phyloP scores from a whole-genome alignment of 495 filamentous ascomycete genomes.

The Xylaria grammica region DNA sequence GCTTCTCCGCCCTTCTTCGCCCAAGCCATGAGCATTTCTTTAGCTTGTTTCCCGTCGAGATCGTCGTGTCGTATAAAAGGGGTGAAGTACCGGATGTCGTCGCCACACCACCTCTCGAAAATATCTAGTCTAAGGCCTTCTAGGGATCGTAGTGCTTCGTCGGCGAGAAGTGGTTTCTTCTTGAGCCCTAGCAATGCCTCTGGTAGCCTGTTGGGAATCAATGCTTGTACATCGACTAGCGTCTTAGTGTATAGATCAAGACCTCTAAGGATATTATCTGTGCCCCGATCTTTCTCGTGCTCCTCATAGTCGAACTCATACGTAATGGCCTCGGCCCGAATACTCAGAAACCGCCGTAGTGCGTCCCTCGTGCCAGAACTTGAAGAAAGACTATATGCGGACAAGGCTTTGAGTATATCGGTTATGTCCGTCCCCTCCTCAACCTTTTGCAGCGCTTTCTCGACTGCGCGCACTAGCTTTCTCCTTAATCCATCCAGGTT shows the following conservation, averaged over 20 bases:
- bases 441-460: constrained; percentile 65
- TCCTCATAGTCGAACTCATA: constrained; percentile 57
- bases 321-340: constrained; percentile 70
- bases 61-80: constrained; percentile 91
- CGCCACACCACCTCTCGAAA: constrained; percentile 78
- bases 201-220: constrained; percentile 74
- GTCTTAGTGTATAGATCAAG: constrained; percentile 78
- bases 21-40: constrained; percentile 73
- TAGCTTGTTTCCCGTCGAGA: constrained; percentile 66
- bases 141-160: constrained; percentile 65
- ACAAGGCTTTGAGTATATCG: constrained; percentile 71
- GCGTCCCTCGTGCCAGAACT: constrained; percentile 83
- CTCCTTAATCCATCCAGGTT: constrained; percentile 65
- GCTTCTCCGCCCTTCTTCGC: constrained; percentile 69
- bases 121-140: constrained; percentile 81
- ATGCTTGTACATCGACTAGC: constrained; percentile 71
- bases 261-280: constrained; percentile 61
- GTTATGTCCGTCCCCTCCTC: constrained; percentile 48
- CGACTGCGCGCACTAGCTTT: constrained; percentile 67
- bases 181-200: constrained; percentile 74
- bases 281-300: constrained; percentile 37
- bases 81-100: constrained; percentile 84
- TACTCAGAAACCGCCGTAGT: constrained; percentile 77
- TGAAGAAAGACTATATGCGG: constrained; percentile 81
- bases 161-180: constrained; percentile 68